Evolutionary conservation across 2,329 filamentous ascomycete genomes (phyloP).

Genomic region (Aureobasidium namibiae): DNA sequence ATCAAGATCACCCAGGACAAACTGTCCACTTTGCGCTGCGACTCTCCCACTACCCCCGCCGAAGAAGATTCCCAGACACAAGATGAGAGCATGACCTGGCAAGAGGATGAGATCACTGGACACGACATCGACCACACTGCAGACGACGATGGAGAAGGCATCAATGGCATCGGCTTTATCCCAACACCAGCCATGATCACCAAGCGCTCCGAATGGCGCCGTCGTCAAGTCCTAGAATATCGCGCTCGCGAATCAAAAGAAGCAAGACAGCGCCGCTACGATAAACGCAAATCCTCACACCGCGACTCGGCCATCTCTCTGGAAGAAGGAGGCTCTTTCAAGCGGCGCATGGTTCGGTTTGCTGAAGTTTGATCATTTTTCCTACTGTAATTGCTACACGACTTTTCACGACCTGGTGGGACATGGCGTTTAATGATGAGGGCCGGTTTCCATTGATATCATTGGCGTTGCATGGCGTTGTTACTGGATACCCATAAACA

Average conservation of each 20-base stretch:
- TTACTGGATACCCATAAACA: conserved; percentile 9
- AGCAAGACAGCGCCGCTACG: conserved; percentile 48
- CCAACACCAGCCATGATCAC: conserved; percentile 53
- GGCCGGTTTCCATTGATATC: neutral
- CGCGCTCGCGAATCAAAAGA: conserved; percentile 50
- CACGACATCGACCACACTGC: conserved; percentile 40
- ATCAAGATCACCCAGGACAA: conserved; percentile 6
- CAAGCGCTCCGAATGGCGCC: conserved; percentile 46
- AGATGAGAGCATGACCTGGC: conserved; percentile 41
- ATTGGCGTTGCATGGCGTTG: neutral
- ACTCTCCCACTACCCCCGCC: neutral
- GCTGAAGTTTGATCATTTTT: conserved; percentile 4
- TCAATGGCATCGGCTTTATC: conserved; percentile 56
- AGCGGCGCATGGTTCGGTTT: conserved; percentile 16
- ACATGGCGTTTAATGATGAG: neutral
- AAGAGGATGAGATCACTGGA: conserved; percentile 54
- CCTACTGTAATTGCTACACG: neutral
- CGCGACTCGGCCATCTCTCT: conserved; percentile 10
- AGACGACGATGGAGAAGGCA: conserved; percentile 54
- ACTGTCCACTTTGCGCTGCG: neutral
- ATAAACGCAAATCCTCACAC: conserved; percentile 34
- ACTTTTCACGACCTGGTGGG: neutral
- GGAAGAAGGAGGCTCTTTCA: conserved; percentile 6
- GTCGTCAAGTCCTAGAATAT: conserved; percentile 53
- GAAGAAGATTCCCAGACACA: neutral